Conservation (phyloP, 441 rosid genomes). For the Gossypium davidsonii region DNA sequence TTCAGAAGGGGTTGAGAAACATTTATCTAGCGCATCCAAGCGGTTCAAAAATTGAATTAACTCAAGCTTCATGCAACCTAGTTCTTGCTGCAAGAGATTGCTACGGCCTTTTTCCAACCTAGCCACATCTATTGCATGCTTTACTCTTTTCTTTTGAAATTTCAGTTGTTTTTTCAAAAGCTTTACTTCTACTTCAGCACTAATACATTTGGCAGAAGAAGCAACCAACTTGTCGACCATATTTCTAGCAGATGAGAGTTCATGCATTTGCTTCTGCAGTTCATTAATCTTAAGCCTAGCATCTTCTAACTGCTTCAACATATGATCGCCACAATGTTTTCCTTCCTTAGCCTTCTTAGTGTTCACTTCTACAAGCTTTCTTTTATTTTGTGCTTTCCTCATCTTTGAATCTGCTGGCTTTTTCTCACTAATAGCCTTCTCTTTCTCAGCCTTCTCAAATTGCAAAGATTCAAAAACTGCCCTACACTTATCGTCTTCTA, state of each 20-base stretch:
- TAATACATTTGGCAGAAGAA: constrained; percentile 25
- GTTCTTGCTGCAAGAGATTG: constrained; percentile 43
- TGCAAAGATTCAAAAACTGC: not conserved
- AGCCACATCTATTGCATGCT: constrained; percentile 54
- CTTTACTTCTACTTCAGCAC: constrained; percentile 37
- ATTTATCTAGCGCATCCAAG: constrained; percentile 41
- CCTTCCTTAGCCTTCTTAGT: constrained; percentile 32
- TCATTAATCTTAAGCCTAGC: constrained; percentile 32
- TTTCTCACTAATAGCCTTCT: constrained; percentile 32
- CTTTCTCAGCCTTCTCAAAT: constrained; percentile 24
- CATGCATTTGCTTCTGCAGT: constrained; percentile 34
- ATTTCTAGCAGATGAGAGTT: constrained; percentile 31
- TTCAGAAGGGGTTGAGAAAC: constrained; percentile 31
- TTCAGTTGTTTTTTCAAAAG: constrained; percentile 59
- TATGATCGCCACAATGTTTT: constrained; percentile 29
- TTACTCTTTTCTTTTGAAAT: constrained; percentile 45
- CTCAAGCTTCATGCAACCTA: constrained; percentile 50
- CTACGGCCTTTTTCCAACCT: constrained; percentile 46
- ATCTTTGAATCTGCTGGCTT: constrained; percentile 39
- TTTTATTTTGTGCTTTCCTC: constrained; percentile 37
- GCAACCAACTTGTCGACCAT: constrained; percentile 17
- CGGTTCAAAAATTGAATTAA: constrained; percentile 43
- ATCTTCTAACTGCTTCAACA: constrained; percentile 40
- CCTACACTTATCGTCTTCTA: constrained; percentile 26
- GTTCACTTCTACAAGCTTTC: constrained; percentile 41